Evolutionary conservation across 2,329 filamentous ascomycete species (phyloP).

Genomic region (Microcyclosporella mali): DNA sequence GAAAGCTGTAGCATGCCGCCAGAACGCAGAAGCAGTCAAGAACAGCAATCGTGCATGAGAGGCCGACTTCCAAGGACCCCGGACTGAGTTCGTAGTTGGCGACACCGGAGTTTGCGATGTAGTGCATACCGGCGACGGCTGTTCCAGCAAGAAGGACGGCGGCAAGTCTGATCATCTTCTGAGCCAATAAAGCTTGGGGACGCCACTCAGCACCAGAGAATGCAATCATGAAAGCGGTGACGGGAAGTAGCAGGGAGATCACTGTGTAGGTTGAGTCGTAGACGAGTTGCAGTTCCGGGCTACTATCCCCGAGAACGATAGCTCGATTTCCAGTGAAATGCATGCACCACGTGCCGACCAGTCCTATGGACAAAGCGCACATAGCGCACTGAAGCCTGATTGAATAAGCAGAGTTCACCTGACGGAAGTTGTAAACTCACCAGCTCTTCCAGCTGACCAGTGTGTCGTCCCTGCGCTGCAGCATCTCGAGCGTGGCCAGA

Average conservation of each 20-base stretch:
- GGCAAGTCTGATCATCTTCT: slow-evolving; percentile 37
- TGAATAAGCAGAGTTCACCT: slow-evolving; percentile 1
- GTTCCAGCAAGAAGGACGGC: slow-evolving; percentile 66
- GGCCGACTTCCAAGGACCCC: slow-evolving; percentile 53
- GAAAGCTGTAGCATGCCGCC: slow-evolving; percentile 69
- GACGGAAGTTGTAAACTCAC: slow-evolving; percentile 14
- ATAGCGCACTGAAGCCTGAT: slow-evolving; percentile 38
- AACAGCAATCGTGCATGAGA: slow-evolving; percentile 65
- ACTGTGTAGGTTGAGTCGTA: slow-evolving; percentile 68
- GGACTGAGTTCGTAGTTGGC: slow-evolving; percentile 68
- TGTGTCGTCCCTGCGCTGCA: slow-evolving; percentile 52
- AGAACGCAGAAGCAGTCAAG: slow-evolving; percentile 65
- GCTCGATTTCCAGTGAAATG: slow-evolving; percentile 81
- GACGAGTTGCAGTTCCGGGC: slow-evolving; percentile 56
- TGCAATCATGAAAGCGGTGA: slow-evolving; percentile 65
- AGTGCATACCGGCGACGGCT: slow-evolving; percentile 80
- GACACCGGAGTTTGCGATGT: slow-evolving; percentile 77
- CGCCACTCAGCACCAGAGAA: slow-evolving; percentile 59
- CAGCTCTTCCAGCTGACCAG: slow-evolving; percentile 28
- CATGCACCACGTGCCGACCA: slow-evolving; percentile 52
- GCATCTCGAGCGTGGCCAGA: slow-evolving; percentile 71
- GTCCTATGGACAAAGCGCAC: slow-evolving; percentile 40
- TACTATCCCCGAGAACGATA: slow-evolving; percentile 61
- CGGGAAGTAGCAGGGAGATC: slow-evolving; percentile 73
- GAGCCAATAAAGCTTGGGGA: slow-evolving; percentile 26